Evolutionary conservation across 2,329 filamentous ascomycete genomes (phyloP), one percentile per base, ranked within the genome.

Genomic region (Ramichloridium luteum): DNA sequence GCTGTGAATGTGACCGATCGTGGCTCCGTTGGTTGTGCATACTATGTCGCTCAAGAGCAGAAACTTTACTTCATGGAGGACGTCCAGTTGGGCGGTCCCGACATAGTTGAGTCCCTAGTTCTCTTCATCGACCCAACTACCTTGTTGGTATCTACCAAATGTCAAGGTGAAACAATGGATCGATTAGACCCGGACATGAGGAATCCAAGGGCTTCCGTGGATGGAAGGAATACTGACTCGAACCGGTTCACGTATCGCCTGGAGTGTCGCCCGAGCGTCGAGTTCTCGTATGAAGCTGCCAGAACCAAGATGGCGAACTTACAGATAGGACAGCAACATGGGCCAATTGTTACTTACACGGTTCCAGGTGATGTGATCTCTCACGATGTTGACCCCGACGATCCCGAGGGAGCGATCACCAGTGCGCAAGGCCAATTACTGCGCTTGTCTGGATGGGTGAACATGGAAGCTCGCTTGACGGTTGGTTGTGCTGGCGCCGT

Each of bases 401-500:
- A 57, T 8, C 52, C 55, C 17, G 56, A 60, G 14, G 44, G 59
- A 30, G 60, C 61, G 3, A 61, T 65, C 32, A 65, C 62, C n/a
- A 68, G 67, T 5, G 62, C 65, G 18, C 74, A 79, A 45, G 73
- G 74, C 16, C 73, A 68, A 36, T 51, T 81, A 5, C 65, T 92
- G 45, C 72, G 74, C 27, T 66, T 92, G 6, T 74, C 77, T 3
- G 70, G 79, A 2, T 71, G 64, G 38, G 68, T 93, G 38, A 76
- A 92, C 47, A 60, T 90, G 32, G 78, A 88, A 3, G 88, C 80
- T 45, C 62, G 58, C 4, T 53, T 80, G 9, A 82, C 84, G 2
- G 77, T 81, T 28, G 81, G 83, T 3, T 96, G 90, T 56, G 80
- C 79, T 15, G 84, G 86, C n/a, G 86, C 86, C 15, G 60, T 96